Percentiles rank a stretch among this genome's conserved stretches.
These are phyloP conservation scores for Tilletia caries DNA, from an alignment of 1,284 basidiomycete species.

Conservation along the genomic window DNA sequence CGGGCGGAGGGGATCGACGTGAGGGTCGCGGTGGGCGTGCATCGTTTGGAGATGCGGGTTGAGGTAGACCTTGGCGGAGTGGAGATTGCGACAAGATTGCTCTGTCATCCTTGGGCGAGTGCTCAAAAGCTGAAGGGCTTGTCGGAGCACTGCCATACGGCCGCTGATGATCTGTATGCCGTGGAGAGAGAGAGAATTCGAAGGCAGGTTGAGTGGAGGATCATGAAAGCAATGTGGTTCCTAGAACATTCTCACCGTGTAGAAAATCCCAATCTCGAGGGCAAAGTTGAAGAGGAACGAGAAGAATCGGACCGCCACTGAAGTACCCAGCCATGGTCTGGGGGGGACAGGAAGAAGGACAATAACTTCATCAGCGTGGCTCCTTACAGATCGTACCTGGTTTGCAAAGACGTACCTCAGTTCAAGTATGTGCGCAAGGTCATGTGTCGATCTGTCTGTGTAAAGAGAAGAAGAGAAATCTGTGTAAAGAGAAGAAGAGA, in stretches of 20 bases:
- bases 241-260: not conserved
- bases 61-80: conserved; percentile 4
- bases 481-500: no score
- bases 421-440: no score
- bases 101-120: not conserved
- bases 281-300: not conserved
- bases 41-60: not conserved
- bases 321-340: no score
- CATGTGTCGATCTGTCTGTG: no score
- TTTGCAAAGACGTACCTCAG: no score
- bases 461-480: no score
- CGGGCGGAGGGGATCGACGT: not conserved
- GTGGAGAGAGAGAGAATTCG: not conserved
- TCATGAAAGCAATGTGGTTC: no score
- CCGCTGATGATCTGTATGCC: conserved; percentile 1
- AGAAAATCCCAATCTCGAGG: conserved; percentile 8
- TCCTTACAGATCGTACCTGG: no score
- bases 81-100: not conserved
- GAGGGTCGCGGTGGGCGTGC: not conserved
- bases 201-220: not conserved
- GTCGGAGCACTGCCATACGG: not conserved
- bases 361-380: no score
- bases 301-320: not conserved
- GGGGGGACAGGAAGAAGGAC: no score
- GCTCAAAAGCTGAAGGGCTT: conserved; percentile 6